A percentile compares a stretch with the other conserved stretches of the same genome.
These are phyloP conservation scores for Alternaria gaisen DNA, from an alignment of 2,329 filamentous ascomycete genomes.

Conservation along the genomic window DNA sequence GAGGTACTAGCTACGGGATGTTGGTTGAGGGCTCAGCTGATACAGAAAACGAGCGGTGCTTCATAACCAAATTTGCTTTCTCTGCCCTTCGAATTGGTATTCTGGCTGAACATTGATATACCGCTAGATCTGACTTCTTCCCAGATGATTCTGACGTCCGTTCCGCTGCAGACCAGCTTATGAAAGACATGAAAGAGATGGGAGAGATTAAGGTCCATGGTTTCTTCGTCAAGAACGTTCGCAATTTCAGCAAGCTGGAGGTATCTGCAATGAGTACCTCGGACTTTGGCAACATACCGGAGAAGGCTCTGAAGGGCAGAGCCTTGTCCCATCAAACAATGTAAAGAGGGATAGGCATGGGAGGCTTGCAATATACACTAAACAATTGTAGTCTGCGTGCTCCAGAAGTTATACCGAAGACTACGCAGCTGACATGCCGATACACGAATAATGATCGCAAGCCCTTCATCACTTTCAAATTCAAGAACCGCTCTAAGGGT, in stretches of 20 bases:
- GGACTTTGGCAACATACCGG: conserved; percentile 15
- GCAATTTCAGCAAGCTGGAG: background rate
- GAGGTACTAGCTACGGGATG: background rate
- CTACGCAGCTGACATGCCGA: too few species aligned
- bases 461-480: conserved; percentile 6
- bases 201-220: background rate
- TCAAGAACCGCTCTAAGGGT: conserved; percentile 36
- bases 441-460: too few species aligned
- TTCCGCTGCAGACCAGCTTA: background rate
- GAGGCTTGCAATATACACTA: background rate
- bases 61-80: too few species aligned
- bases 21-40: background rate
- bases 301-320: conserved; percentile 35
- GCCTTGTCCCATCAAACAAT: conserved; percentile 24
- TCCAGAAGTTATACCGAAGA: too few species aligned
- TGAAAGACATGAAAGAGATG: background rate
- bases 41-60: background rate
- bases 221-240: background rate
- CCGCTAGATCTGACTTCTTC: background rate
- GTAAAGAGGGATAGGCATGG: background rate
- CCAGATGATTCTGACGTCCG: background rate
- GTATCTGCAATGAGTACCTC: background rate
- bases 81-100: too few species aligned
- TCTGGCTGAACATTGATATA: too few species aligned
- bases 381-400: background rate